Conservation (phyloP, 1,284 basidiomycete species). For the Microstroma glucosiphilum region DNA sequence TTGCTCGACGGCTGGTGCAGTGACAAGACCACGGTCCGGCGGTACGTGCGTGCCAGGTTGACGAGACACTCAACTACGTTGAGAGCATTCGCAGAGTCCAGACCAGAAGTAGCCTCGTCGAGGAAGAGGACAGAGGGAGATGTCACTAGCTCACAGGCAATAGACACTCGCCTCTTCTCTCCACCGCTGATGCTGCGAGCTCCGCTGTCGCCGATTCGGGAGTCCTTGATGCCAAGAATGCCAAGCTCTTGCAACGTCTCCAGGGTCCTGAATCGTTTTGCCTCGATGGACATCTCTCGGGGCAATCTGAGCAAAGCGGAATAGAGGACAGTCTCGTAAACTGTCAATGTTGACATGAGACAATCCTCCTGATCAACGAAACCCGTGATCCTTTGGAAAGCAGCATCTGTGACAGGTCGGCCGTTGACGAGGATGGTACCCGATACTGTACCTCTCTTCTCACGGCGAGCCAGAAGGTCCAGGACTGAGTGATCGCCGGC, state of each 20-base stretch:
- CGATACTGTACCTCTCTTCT: slow-evolving; percentile 70
- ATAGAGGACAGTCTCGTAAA: slow-evolving; percentile 93
- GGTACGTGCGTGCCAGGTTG: slow-evolving; percentile 76
- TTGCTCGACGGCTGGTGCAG: slow-evolving; percentile 98
- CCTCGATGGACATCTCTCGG: slow-evolving; percentile 84
- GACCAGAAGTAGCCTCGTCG: slow-evolving; percentile 88
- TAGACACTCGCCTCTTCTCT: slow-evolving; percentile 88
- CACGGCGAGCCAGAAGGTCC: slow-evolving; percentile 84
- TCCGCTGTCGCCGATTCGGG: slow-evolving; percentile 69
- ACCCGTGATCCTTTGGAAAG: slow-evolving; percentile 79
- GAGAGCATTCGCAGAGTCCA: slow-evolving; percentile 85
- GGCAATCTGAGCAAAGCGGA: slow-evolving; percentile 83
- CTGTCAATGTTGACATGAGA: slow-evolving; percentile 88
- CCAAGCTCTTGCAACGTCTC: slow-evolving; percentile 96
- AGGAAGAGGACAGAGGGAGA: slow-evolving; percentile 78
- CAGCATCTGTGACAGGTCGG: slow-evolving; percentile 64
- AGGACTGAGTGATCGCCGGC: slow-evolving; percentile 57
- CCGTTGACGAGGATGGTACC: slow-evolving; percentile 83
- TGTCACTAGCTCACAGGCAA: slow-evolving; percentile 96
- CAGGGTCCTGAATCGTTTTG: slow-evolving; percentile 85
- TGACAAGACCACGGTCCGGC: slow-evolving; percentile 92
- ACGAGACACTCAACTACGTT: slow-evolving; percentile 87
- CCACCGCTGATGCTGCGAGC: slow-evolving; percentile 64
- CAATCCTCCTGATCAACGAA: slow-evolving; percentile 98
- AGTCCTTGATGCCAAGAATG: slow-evolving; percentile 81